Percentiles rank a stretch among this genome's conserved stretches.
Conservation (phyloP, 495 filamentous ascomycete genomes). For the Xylaria cubensis region DNA sequence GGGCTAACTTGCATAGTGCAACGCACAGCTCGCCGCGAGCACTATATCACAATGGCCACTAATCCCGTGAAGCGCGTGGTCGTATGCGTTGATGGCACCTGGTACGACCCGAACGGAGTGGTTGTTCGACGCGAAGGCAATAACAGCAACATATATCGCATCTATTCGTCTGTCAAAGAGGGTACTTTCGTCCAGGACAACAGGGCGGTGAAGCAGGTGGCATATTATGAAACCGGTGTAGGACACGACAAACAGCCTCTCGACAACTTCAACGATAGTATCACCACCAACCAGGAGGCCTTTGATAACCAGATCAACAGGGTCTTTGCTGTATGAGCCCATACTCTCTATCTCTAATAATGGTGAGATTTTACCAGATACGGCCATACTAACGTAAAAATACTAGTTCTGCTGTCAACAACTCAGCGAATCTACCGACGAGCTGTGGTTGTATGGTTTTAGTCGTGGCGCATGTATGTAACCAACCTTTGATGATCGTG, state of each 20-base stretch:
- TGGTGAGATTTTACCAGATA: background rate
- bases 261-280: constrained; percentile 13
- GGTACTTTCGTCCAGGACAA: constrained; percentile 27
- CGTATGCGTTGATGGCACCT: constrained; percentile 25
- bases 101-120: constrained; percentile 26
- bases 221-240: constrained; percentile 24
- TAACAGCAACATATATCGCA: constrained; percentile 28
- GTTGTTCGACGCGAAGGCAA: constrained; percentile 26
- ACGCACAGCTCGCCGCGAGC: constrained; percentile 1
- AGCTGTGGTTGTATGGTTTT: constrained; percentile 31
- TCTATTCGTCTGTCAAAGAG: constrained; percentile 24
- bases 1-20: background rate
- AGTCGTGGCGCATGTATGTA: constrained; percentile 29
- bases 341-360: background rate
- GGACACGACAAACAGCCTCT: constrained; percentile 24
- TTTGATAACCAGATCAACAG: constrained; percentile 23
- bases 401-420: constrained; percentile 27
- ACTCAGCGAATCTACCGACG: constrained; percentile 24
- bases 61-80: constrained; percentile 28
- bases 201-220: constrained; percentile 27
- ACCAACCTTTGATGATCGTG: background rate
- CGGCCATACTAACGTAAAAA: background rate
- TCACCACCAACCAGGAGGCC: constrained; percentile 19
- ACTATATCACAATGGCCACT: constrained; percentile 17
- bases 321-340: constrained; percentile 24